Conservation (phyloP, 2,329 filamentous ascomycete species). For the Arthrobotrys pseudoclavata region DNA sequence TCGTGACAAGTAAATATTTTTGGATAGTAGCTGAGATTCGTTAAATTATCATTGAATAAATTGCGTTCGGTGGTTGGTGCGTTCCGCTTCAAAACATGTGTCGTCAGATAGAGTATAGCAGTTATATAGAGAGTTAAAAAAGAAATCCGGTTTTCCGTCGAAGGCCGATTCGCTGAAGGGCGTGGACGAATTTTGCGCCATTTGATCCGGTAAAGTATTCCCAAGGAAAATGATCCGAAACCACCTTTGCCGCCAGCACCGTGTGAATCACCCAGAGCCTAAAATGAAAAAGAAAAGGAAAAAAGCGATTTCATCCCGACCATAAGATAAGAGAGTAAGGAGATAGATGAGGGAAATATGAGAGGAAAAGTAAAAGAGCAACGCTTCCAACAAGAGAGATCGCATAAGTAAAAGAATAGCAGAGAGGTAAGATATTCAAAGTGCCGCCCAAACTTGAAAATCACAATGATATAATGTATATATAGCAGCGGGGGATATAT, state of each 20-base stretch:
- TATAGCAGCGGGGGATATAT: constrained; percentile 39
- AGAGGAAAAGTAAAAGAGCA: constrained; percentile 30
- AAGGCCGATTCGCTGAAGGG: constrained; percentile 53
- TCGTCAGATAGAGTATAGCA: constrained; percentile 36
- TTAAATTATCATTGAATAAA: constrained; percentile 56
- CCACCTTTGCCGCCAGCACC: constrained; percentile 59
- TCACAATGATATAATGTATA: constrained; percentile 42
- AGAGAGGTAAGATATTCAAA: constrained; percentile 43
- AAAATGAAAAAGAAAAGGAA: constrained; percentile 48
- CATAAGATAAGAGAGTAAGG: constrained; percentile 42
- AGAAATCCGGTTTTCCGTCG: constrained; percentile 52
- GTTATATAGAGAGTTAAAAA: constrained; percentile 35
- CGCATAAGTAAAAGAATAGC: constrained; percentile 21
- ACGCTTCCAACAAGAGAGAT: constrained; percentile 44
- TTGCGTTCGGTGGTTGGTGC: constrained; percentile 39
- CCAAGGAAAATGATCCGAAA: constrained; percentile 58
- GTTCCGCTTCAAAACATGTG: constrained; percentile 43
- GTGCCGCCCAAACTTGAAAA: constrained; percentile 51
- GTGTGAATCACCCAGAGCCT: constrained; percentile 58
- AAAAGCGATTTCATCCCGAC: constrained; percentile 29
- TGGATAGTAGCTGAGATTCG: constrained; percentile 27
- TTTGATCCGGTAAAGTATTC: constrained; percentile 59
- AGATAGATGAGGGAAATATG: constrained; percentile 35
- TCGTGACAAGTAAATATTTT: constrained; percentile 28
- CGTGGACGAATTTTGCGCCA: constrained; percentile 59